A percentile compares a stretch with the other conserved stretches of the same genome.
Conservation (phyloP, 306 rosid species). For the Pterocarpus macrocarpus region DNA sequence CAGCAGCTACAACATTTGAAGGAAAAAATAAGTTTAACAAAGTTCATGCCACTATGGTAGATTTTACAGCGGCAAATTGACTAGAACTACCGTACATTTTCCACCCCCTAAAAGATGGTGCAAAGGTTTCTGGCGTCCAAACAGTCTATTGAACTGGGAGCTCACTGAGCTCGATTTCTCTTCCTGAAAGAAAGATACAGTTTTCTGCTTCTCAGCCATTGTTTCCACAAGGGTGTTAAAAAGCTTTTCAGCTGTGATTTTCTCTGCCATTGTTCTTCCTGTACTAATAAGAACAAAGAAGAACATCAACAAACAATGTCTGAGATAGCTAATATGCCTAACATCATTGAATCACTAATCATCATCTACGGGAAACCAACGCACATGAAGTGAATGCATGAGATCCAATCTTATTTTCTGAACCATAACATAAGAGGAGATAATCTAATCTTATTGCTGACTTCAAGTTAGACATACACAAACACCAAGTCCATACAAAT, state of each 20-base stretch:
- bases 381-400: slow-evolving; percentile 12
- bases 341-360: slow-evolving; percentile 8
- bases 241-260: slow-evolving; percentile 64
- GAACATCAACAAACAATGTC: slow-evolving; percentile 15
- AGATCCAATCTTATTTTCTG: slow-evolving; percentile 14
- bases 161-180: slow-evolving; percentile 60
- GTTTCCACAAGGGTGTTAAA: slow-evolving; percentile 65
- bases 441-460: not conserved
- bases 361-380: not conserved
- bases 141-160: slow-evolving; percentile 68
- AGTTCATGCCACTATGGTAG: slow-evolving; percentile 21
- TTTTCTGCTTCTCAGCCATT: slow-evolving; percentile 63
- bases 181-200: slow-evolving; percentile 66
- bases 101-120: slow-evolving; percentile 92
- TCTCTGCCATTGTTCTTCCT: slow-evolving; percentile 79
- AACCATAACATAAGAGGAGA: slow-evolving; percentile 22
- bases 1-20: slow-evolving; percentile 76
- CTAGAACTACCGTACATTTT: slow-evolving; percentile 67
- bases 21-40: slow-evolving; percentile 21
- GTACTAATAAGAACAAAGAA: slow-evolving; percentile 43
- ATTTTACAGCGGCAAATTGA: slow-evolving; percentile 14
- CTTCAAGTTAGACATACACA: slow-evolving; percentile 4
- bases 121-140: slow-evolving; percentile 89
- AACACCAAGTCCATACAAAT: not conserved
- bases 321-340: slow-evolving; percentile 17